Evolutionary conservation across 306 rosid species (phyloP).

Genomic region (Ormosia emarginata): DNA sequence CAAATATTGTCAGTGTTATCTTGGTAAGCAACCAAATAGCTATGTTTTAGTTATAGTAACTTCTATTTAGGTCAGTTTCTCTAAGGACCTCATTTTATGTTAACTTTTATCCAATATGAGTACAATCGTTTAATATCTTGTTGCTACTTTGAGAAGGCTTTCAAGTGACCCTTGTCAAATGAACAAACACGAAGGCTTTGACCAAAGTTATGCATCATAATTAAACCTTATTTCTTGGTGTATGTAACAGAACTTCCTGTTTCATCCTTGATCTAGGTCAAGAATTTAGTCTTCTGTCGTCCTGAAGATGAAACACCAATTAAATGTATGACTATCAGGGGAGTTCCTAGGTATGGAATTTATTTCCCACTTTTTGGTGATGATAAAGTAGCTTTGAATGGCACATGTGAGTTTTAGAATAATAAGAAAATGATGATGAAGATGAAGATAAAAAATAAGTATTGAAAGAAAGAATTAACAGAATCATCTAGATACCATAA

Average conservation of each 20-base stretch:
- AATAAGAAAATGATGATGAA: not conserved
- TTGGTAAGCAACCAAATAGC: constrained; percentile 38
- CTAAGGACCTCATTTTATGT: not conserved
- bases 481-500: not conserved
- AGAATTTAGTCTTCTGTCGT: constrained; percentile 54
- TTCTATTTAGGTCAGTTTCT: not conserved
- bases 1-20: constrained; percentile 65
- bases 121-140: not conserved
- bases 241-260: not conserved
- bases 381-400: not conserved
- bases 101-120: not conserved
- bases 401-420: not conserved
- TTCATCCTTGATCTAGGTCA: constrained; percentile 41
- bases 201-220: not conserved
- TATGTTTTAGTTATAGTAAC: not conserved
- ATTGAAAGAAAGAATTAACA: not conserved
- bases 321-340: constrained; percentile 49
- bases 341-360: constrained; percentile 53
- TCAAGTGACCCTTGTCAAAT: not conserved
- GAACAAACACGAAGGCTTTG: not conserved
- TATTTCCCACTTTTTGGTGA: not conserved
- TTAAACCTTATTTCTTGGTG: not conserved
- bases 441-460: not conserved
- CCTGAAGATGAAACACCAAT: constrained; percentile 73
- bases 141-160: not conserved